Conservation (phyloP, 345 rosid genomes). For the Eucalyptus sideroxylon region DNA sequence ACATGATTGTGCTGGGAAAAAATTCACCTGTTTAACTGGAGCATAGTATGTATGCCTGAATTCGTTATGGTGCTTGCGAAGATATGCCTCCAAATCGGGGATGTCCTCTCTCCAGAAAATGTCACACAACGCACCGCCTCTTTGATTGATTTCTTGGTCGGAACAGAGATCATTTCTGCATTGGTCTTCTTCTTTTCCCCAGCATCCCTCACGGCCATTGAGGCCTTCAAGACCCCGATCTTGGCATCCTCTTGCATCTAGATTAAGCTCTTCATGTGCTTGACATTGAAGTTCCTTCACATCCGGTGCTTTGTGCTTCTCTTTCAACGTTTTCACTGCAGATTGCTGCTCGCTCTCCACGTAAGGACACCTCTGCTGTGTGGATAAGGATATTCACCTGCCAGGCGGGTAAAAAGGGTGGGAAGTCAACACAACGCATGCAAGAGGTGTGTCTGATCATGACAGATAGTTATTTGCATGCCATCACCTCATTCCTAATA, state of each 20-base stretch:
- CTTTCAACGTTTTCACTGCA: conserved; percentile 36
- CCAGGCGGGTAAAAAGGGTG: no score
- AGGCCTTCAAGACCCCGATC: neutral
- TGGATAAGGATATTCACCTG: conserved; percentile 24
- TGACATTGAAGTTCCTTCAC: conserved; percentile 19
- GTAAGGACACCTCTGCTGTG: conserved; percentile 34
- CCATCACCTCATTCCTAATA: no score
- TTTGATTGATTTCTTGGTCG: neutral
- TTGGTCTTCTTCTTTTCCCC: neutral
- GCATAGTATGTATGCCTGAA: conserved; percentile 64
- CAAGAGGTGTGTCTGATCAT: no score
- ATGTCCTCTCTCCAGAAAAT: conserved; percentile 88
- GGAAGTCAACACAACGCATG: no score
- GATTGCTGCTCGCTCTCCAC: conserved; percentile 20
- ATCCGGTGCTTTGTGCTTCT: conserved; percentile 44
- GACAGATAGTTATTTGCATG: no score
- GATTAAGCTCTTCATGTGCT: no score
- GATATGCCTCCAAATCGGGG: conserved; percentile 57
- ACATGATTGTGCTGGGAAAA: neutral
- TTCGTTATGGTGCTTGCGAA: conserved; percentile 48
- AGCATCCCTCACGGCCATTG: neutral
- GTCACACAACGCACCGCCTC: conserved; percentile 70
- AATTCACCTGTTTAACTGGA: conserved; percentile 45
- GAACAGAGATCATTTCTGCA: neutral
- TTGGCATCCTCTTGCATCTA: no score